Base-by-base conservation (phyloP, 2,329 filamentous ascomycete species). In the Fusarium clavum region DNA sequence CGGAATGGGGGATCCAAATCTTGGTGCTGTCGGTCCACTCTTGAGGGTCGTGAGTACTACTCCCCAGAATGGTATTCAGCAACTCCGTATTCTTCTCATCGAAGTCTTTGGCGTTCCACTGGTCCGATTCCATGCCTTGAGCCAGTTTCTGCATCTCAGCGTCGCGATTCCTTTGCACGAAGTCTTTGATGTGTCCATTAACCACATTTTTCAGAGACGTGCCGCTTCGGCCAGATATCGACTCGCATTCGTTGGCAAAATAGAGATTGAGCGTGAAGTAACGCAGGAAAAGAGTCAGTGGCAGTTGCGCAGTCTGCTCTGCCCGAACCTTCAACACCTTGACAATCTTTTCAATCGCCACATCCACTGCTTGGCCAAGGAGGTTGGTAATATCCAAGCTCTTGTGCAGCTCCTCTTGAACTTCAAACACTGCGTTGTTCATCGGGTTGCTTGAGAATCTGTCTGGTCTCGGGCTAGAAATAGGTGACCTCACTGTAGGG, bases 201-300 rank as follows among this genome's bases (percentile, higher is more conserved):
- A 97, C 91, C 32, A 94, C 87, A 20, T 87, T 92, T 80, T 95
- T 95, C 8, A 97, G 82, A 3, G 90, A 84, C 5, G 90, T 91
- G 11, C 93, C 92, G 63, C 92, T 92, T 60, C 92, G 87, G 1
- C 93, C 93, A 24, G 92, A 95, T 22, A 96, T 90, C 18, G 92
- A 91, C 79, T 97, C 93, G 75, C 93, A 96, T 77, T 97, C 93
- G 66, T 94, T 94, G 48, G 92, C 91, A 78, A 97, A 96, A 59
- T 94, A 88, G 10, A 94, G 84, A 74, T 95, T 96, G 34, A 97
- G 85, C 2, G 88, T 93, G 73, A 95, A 94, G 78, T 96, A 96
- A 40, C 93, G 88, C 45, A 96, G 81, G 78, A 97, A 97, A 72
- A 88, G 86, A 48, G 88, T 83, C 3, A 93, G 84, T 2, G 91